phyloP scores from a whole-genome alignment of 2,329 filamentous ascomycete species.

The Sporothrix sp. region DNA sequence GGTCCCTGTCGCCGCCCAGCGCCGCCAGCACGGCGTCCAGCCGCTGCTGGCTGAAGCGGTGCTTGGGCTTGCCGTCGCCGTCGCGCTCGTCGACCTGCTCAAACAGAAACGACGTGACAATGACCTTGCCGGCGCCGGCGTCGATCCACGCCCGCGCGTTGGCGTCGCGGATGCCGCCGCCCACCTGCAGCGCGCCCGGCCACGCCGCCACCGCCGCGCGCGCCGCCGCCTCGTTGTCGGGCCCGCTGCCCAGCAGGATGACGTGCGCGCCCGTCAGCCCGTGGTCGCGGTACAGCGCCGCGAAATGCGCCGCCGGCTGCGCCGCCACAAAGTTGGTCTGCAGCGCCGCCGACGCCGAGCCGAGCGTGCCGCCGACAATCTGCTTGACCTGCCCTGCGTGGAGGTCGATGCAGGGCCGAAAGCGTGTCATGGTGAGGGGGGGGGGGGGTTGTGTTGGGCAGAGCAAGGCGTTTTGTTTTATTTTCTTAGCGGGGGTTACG shows the following conservation, averaged over 20 bases:
- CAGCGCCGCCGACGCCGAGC: slow-evolving; percentile 53
- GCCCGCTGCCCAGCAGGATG: slow-evolving; percentile 72
- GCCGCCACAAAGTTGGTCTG: slow-evolving; percentile 90
- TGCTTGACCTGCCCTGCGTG: slow-evolving; percentile 98
- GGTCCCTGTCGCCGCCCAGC: slow-evolving; percentile 63
- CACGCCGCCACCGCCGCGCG: slow-evolving; percentile 67
- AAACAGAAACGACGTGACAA: slow-evolving; percentile 93
- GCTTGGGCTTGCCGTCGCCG: slow-evolving; percentile 27
- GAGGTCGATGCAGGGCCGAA: slow-evolving; percentile 92
- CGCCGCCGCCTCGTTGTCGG: slow-evolving; percentile 74
- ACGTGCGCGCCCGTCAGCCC: slow-evolving; percentile 74
- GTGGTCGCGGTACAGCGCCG: slow-evolving; percentile 68
- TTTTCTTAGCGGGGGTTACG: not conserved
- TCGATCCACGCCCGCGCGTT: slow-evolving; percentile 85
- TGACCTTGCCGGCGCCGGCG: slow-evolving; percentile 84
- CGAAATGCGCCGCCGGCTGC: slow-evolving; percentile 72
- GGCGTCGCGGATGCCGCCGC: slow-evolving; percentile 80
- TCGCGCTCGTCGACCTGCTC: slow-evolving; percentile 32
- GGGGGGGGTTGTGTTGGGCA: not conserved
- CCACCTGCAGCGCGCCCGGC: slow-evolving; percentile 75
- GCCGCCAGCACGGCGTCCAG: slow-evolving; percentile 64
- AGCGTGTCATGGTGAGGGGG: slow-evolving; percentile 62
- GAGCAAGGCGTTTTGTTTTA: too few species aligned
- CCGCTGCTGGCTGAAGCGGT: slow-evolving; percentile 64
- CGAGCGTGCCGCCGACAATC: slow-evolving; percentile 90